Base-by-base conservation (phyloP, 441 rosid genomes). In the Euphorbia celastroides region DNA sequence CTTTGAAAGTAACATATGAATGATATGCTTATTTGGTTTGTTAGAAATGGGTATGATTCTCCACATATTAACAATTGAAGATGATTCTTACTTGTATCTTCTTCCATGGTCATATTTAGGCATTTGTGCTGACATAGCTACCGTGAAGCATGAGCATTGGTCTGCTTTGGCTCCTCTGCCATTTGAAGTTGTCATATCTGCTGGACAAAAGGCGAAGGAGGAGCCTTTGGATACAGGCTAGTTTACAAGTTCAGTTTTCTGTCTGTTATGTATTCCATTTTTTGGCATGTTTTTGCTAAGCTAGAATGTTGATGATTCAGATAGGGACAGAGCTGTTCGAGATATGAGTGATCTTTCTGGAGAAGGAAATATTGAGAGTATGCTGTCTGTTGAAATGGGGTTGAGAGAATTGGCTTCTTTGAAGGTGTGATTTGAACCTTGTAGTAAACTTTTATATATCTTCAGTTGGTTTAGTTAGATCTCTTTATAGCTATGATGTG, bases 81-180 rank as follows among this genome's bases (percentile, higher is more conserved):
- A 25, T 58, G 58, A n/a, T 16, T 63, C 16, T 64, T 64, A 31
- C 50, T 57, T 14, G 59, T 74, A 59, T 42, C 30, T 79, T 78
- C 76, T 54, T 31, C 25, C 70, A 38, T 60, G 36, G 32, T 58
- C 78, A 69, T 65, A 69, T 64, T 74, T 65, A 95, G 98, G 95
- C 58, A 87, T 92, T 73, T 90, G 93, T 69, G 77, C 92, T 30
- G 96, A 90, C 74, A 83, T 95, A 81, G 95, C 99, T 72, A 60
- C 60, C 22, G 70, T 86, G 28, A 90, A 92, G 81, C 82, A 88
- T 72, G 98, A 90, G 72, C 81, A 75, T 62, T 95, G 99, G 99
- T 90, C 98, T 32, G 89, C 97, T 70, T 75, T 92, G 28, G 98
- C 99, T 74, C 98, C 98, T 71, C 96, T 92, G 77, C 98, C 97